A percentile compares a stretch with the other conserved stretches of the same genome.
These are phyloP conservation scores for Chaetomium olivaceum DNA, from an alignment of 2,329 filamentous ascomycete species.

Conservation along the genomic window DNA sequence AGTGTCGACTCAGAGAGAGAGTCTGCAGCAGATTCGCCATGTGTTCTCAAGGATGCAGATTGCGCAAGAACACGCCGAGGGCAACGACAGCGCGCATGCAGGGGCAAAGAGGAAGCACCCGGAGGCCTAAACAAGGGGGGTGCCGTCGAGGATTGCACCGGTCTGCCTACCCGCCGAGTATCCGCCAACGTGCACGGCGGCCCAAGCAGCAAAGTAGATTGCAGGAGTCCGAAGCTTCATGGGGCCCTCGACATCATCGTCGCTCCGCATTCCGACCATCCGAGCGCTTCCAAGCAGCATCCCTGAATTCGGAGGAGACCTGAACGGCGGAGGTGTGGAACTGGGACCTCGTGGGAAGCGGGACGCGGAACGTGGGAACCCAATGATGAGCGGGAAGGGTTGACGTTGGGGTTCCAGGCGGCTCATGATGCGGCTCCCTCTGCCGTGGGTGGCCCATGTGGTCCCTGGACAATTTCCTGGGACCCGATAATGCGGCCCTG, in stretches of 20 bases:
- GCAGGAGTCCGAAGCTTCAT: slow-evolving; percentile 17
- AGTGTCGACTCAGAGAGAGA: slow-evolving; percentile 60
- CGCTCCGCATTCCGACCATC: slow-evolving; percentile 18
- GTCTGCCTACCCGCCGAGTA: not conserved
- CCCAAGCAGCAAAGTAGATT: slow-evolving; percentile 18
- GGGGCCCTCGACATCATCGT: slow-evolving; percentile 2
- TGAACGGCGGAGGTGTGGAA: not conserved
- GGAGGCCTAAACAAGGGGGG: not conserved
- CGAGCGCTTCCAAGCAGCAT: slow-evolving; percentile 23
- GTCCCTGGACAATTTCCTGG: slow-evolving; percentile 28
- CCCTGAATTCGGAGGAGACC: not conserved
- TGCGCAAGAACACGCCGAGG: slow-evolving; percentile 21
- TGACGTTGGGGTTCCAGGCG: slow-evolving; percentile 28
- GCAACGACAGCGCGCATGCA: slow-evolving; percentile 1
- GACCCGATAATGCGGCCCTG: slow-evolving; percentile 33
- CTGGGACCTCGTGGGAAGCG: not conserved
- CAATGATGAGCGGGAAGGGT: slow-evolving; percentile 8
- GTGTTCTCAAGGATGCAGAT: slow-evolving; percentile 68
- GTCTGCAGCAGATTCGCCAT: slow-evolving; percentile 71
- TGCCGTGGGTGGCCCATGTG: slow-evolving; percentile 26
- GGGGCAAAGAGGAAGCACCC: slow-evolving; percentile 14
- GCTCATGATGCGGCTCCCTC: slow-evolving; percentile 32
- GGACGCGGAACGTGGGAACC: not conserved
- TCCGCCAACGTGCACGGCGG: slow-evolving; percentile 3
- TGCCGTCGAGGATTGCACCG: not conserved